A percentile compares a stretch with the other conserved stretches of the same genome.
Evolutionary conservation across 2,329 filamentous ascomycete species (phyloP).

Genomic region (Leptosphaerulina australis): DNA sequence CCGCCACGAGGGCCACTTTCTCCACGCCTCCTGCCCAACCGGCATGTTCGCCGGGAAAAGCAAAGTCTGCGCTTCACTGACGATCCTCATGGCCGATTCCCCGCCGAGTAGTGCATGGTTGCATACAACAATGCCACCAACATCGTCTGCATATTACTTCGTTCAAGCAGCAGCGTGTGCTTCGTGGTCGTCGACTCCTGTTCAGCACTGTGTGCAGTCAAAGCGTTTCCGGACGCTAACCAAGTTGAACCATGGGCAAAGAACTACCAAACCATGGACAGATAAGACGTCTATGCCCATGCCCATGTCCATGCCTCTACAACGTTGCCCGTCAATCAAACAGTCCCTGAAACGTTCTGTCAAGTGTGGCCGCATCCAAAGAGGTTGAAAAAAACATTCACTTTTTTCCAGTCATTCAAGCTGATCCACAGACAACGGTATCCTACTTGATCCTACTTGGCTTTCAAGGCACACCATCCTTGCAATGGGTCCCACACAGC

Average conservation of each 20-base stretch:
- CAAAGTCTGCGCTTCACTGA: constrained; percentile 13
- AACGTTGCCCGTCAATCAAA: constrained; percentile 2
- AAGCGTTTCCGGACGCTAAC: not conserved
- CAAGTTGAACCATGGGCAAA: not conserved
- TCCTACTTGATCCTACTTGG: not conserved
- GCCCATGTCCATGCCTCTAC: constrained; percentile 1
- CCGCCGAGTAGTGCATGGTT: constrained; percentile 15
- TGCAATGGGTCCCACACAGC: constrained; percentile 11
- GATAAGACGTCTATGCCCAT: not conserved
- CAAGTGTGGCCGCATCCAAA: not conserved
- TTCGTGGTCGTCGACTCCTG: not conserved
- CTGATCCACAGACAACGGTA: not conserved
- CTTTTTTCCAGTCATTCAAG: not conserved
- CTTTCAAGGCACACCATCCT: constrained; percentile 1
- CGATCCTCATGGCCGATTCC: constrained; percentile 15
- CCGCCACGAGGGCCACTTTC: constrained; percentile 36
- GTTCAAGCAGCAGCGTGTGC: constrained; percentile 1
- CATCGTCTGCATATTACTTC: constrained; percentile 3
- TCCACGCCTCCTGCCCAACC: constrained; percentile 30
- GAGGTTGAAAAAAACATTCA: not conserved
- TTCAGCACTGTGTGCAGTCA: not conserved
- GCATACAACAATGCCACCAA: constrained; percentile 3
- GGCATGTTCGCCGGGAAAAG: constrained; percentile 26
- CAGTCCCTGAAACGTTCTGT: not conserved
- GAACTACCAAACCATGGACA: not conserved